A percentile compares a stretch with the other conserved stretches of the same genome.
phyloP scores from a whole-genome alignment of 2,329 filamentous ascomycete species.

The Fusarium piperis region DNA sequence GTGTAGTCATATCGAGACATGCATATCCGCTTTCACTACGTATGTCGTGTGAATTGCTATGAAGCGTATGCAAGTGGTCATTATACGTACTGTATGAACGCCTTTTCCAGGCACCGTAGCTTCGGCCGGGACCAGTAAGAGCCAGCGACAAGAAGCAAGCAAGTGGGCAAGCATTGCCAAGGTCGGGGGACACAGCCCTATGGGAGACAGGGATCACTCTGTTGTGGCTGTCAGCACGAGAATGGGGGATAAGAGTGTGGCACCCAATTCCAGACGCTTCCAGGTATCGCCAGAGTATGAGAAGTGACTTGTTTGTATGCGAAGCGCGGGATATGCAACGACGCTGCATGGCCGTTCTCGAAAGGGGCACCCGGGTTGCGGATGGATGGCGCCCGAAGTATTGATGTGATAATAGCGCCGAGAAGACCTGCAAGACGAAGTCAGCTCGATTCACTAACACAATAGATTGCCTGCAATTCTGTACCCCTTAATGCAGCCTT shows the following conservation, averaged over 20 bases:
- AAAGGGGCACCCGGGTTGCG: background rate
- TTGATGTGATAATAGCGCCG: background rate
- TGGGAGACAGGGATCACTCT: slow-evolving; percentile 27
- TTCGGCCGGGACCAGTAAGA: slow-evolving; percentile 10
- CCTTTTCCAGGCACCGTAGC: background rate
- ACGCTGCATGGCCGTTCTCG: background rate
- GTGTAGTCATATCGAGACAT: background rate
- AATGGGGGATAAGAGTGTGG: slow-evolving; percentile 6
- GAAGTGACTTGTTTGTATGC: background rate
- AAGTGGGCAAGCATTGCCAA: slow-evolving; percentile 36
- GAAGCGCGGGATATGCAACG: background rate
- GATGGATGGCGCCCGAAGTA: background rate
- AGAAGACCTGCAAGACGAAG: background rate
- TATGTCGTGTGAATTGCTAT: background rate
- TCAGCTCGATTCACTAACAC: background rate
- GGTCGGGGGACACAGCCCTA: slow-evolving; percentile 38
- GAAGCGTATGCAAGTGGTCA: background rate
- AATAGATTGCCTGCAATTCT: background rate
- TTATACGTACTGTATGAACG: background rate
- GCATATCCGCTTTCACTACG: background rate
- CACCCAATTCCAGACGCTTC: slow-evolving; percentile 4
- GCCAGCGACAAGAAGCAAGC: slow-evolving; percentile 3
- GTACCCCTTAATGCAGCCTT: background rate
- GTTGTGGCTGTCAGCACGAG: slow-evolving; percentile 31
- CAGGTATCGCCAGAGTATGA: background rate